A percentile compares a stretch with the other conserved stretches of the same genome.
Evolutionary conservation across 345 rosid species (phyloP).

Genomic region (Eucalyptus cladocalyx): DNA sequence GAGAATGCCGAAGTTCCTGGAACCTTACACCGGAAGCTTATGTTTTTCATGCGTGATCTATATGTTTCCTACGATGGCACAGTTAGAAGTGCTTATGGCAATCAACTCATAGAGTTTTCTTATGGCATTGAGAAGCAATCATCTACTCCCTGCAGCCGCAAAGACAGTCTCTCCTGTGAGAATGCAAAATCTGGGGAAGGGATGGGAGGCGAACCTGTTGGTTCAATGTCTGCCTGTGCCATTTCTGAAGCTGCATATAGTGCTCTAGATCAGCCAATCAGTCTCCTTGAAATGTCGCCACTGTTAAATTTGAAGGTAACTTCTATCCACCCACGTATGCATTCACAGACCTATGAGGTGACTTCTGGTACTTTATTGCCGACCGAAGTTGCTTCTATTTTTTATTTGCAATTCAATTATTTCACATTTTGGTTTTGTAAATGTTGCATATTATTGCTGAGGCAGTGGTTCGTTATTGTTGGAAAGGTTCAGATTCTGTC

Average conservation of each 20-base stretch:
- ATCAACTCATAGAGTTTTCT: constrained; percentile 65
- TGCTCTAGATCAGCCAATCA: constrained; percentile 88
- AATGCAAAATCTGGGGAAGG: constrained; percentile 2
- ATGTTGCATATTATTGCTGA: background rate
- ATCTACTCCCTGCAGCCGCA: background rate
- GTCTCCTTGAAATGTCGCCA: constrained; percentile 77
- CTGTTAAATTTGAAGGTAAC: constrained; percentile 62
- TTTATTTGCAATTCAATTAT: background rate
- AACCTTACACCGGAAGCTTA: constrained; percentile 59
- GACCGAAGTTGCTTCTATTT: background rate
- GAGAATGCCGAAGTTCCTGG: constrained; percentile 98
- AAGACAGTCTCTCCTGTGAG: background rate
- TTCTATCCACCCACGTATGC: background rate
- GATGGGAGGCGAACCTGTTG: constrained; percentile 64
- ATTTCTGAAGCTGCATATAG: constrained; percentile 93
- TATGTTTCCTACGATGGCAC: constrained; percentile 76
- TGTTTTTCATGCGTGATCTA: constrained; percentile 88
- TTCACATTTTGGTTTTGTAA: background rate
- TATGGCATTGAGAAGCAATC: constrained; percentile 21
- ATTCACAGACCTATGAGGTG: background rate
- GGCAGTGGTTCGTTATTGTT: background rate
- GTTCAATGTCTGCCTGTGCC: constrained; percentile 79
- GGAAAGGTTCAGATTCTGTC: background rate
- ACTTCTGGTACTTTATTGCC: background rate
- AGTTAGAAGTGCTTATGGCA: constrained; percentile 70